Conservation (phyloP, 306 rosid species). For the Hippophae gyantsensis region DNA sequence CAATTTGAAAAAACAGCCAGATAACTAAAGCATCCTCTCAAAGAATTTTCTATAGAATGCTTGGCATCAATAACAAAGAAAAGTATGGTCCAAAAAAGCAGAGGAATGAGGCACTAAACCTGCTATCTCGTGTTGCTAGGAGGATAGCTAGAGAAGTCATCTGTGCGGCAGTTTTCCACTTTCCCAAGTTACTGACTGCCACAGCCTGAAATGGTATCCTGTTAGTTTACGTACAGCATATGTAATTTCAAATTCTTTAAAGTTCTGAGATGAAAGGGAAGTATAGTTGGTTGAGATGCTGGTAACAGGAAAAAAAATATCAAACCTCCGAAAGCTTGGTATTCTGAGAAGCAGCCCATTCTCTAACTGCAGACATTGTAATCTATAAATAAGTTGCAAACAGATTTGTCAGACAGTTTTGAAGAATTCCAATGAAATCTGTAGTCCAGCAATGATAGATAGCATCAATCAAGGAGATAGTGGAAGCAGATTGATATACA, state of each 20-base stretch:
- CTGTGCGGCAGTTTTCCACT: conserved; percentile 99
- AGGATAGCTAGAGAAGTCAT: conserved; percentile 85
- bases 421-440: conserved; percentile 10
- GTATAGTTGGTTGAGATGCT: background rate
- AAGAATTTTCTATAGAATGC: background rate
- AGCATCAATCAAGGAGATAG: background rate
- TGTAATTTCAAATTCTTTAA: no score
- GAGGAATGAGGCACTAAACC: conserved; percentile 28
- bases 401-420: conserved; percentile 17
- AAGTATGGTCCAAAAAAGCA: conserved; percentile 11
- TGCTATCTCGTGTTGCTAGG: conserved; percentile 79
- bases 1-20: no score
- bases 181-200: conserved; percentile 98
- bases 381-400: conserved; percentile 42
- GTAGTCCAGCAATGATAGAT: conserved; percentile 10
- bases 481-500: no score
- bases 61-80: conserved; percentile 3
- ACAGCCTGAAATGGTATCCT: conserved; percentile 49
- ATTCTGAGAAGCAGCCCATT: conserved; percentile 99
- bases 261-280: no score
- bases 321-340: conserved; percentile 82
- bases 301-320: conserved; percentile 10
- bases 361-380: conserved; percentile 99
- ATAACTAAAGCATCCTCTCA: background rate
- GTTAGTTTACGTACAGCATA: no score